These are phyloP conservation scores for Kodamaea hsintzibuensis DNA, from an alignment of 805 yeast species.

Conservation along the genomic window DNA sequence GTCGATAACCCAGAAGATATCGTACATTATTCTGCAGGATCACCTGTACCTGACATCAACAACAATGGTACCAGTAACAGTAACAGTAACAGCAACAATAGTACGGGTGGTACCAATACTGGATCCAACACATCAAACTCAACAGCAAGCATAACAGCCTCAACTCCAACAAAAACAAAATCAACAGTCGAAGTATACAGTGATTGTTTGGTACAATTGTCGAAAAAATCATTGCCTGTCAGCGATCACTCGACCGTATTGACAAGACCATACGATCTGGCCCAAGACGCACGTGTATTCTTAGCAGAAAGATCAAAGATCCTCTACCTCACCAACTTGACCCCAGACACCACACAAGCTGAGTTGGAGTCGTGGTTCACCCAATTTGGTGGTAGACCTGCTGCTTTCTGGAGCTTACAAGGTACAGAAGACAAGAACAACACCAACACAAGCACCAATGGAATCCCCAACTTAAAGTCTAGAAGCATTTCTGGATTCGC, in stretches of 20 bases:
- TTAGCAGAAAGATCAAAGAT: slow-evolving; percentile 72
- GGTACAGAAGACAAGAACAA: slow-evolving; percentile 46
- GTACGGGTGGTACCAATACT: slow-evolving; percentile 6
- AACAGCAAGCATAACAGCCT: slow-evolving; percentile 19
- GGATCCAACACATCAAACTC: neutral
- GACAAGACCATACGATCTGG: slow-evolving; percentile 73
- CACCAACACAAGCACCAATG: slow-evolving; percentile 6
- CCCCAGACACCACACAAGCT: slow-evolving; percentile 84
- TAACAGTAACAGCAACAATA: slow-evolving; percentile 15
- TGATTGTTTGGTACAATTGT: slow-evolving; percentile 47
- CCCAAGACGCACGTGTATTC: slow-evolving; percentile 70
- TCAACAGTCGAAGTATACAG: slow-evolving; percentile 49
- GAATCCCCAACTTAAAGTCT: slow-evolving; percentile 17
- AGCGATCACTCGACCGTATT: slow-evolving; percentile 57
- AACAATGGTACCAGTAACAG: neutral
- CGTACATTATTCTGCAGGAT: neutral
- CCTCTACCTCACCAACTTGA: slow-evolving; percentile 76
- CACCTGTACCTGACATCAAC: slow-evolving; percentile 6
- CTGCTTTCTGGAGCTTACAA: slow-evolving; percentile 86
- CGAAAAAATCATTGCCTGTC: slow-evolving; percentile 48
- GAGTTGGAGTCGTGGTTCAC: slow-evolving; percentile 92
- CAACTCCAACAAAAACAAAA: slow-evolving; percentile 32
- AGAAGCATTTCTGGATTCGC: slow-evolving; percentile 71
- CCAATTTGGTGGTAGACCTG: slow-evolving; percentile 81
- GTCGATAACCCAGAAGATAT: slow-evolving; percentile 16